phyloP scores from a whole-genome alignment of 495 filamentous ascomycete genomes.

The Cercophora scortea region DNA sequence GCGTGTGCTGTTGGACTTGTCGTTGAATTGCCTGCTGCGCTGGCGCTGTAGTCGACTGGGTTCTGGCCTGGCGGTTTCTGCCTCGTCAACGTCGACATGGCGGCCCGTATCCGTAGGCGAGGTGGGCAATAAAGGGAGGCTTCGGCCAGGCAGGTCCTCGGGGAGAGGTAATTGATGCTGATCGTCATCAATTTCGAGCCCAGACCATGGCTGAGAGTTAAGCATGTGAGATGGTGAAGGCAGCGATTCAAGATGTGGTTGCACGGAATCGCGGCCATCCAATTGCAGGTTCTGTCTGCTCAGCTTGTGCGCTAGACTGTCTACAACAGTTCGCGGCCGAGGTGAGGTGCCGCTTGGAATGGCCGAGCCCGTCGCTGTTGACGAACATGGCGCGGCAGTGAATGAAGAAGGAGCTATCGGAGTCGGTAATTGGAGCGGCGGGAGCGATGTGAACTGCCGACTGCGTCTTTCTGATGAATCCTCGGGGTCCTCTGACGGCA shows the following conservation, averaged over 20 bases:
- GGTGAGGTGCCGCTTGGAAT: not conserved
- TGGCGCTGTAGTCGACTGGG: slow-evolving; percentile 7
- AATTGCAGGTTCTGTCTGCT: slow-evolving; percentile 27
- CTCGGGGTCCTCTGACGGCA: not conserved
- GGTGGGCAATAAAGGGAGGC: not conserved
- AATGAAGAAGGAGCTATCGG: no score
- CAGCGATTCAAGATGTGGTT: not conserved
- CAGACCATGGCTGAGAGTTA: not conserved
- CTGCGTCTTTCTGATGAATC: not conserved
- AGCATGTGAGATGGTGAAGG: not conserved
- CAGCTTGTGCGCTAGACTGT: slow-evolving; percentile 25
- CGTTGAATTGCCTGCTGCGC: slow-evolving; percentile 9
- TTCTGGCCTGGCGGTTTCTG: not conserved
- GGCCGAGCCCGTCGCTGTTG: not conserved
- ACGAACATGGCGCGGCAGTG: not conserved
- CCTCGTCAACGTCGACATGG: slow-evolving; percentile 5
- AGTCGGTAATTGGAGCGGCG: no score
- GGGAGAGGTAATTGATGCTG: not conserved
- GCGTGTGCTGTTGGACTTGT: slow-evolving; percentile 13
- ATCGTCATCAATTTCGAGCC: slow-evolving; percentile 6
- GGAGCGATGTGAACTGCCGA: no score
- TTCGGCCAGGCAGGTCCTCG: no score
- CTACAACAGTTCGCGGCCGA: slow-evolving; percentile 8
- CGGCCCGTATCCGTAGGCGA: not conserved
- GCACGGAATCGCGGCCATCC: not conserved